Evolutionary conservation across 768 basidiomycete species (phyloP), one percentile per base, ranked within the genome.

Genomic region (Tulasnella sp.): DNA sequence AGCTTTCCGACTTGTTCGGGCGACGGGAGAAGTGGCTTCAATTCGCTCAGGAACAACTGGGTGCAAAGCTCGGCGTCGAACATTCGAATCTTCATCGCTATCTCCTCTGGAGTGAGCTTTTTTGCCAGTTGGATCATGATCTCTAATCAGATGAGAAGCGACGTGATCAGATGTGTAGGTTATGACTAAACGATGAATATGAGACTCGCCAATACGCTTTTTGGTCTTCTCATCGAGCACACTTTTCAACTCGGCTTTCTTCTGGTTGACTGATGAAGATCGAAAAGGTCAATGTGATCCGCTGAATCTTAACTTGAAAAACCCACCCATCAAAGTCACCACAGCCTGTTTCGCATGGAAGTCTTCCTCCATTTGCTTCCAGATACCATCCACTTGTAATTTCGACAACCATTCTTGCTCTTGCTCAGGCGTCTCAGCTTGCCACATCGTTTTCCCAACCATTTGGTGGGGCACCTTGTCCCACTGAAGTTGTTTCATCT

Each of bases 401-500:
- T 88, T 88, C 70, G 82, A 78, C 44, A 92, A 72, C 78, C 92
- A 89, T 65, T 88, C 84, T 62, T 80, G 75, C 67, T 91, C 88
- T 67, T 82, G 83, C 64, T 82, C 75, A 34, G 60, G 55, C 54
- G 75, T 74, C 61, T 90, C 88, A 41, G 79, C 78, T 54, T 77
- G 85, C 88, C 92, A 99, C 13, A 97, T 74, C 0, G 94, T 98
- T 68, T 85, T 86, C 1, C 76, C 76, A 32, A 91, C 84, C 66
- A 88, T 85, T 64, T 87, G 85, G 60, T 91, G 91, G 23, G 88
- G 84, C n/a, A 99, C 77, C 68, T 97, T 98, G 70, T 97, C 94
- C 95, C 95, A 99, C 68, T 97, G 94, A 58, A 99, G 75, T 69
- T 97, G 93, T 70, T 97, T 97, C 88, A 97, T 92, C 77, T 93